Percentiles rank a stretch among this genome's conserved stretches.
Evolutionary conservation across 176 grass and related monocot species (phyloP).

Genomic region (Musa itinerans): DNA sequence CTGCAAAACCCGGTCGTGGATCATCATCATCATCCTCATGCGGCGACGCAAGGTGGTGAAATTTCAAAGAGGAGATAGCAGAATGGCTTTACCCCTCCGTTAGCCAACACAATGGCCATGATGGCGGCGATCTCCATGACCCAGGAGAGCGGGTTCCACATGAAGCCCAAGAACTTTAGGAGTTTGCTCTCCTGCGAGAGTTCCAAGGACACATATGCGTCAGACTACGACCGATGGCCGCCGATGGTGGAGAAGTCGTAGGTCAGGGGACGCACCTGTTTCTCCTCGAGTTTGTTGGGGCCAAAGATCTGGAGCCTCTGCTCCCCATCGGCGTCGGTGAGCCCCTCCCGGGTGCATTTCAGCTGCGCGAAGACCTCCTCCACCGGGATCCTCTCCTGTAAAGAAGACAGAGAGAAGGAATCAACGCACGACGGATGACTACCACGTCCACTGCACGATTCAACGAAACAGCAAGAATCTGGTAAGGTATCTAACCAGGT

Average conservation of each 20-base stretch:
- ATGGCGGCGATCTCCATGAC: constrained; percentile 11
- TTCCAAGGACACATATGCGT: background rate
- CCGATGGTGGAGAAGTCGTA: background rate
- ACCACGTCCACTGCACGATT: background rate
- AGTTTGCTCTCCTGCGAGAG: background rate
- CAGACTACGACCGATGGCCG: no score
- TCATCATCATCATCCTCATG: no score
- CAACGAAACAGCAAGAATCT: background rate
- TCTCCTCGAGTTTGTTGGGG: constrained; percentile 21
- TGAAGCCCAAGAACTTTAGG: constrained; percentile 13
- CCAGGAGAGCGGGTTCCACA: constrained; percentile 18
- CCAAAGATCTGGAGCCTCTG: constrained; percentile 5
- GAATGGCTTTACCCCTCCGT: background rate
- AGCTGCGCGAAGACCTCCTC: background rate
- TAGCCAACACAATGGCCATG: background rate
- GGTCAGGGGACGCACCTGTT: background rate
- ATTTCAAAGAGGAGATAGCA: no score
- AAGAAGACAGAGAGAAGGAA: background rate
- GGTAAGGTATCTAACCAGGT: background rate
- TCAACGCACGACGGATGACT: no score
- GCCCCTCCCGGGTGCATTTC: background rate
- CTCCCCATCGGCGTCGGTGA: background rate
- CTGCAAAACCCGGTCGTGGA: no score
- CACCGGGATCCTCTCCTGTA: background rate
- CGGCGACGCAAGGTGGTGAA: background rate